Evolutionary conservation across 78 protist species (phyloP).

Genomic region (Protostelium mycophagum): DNA sequence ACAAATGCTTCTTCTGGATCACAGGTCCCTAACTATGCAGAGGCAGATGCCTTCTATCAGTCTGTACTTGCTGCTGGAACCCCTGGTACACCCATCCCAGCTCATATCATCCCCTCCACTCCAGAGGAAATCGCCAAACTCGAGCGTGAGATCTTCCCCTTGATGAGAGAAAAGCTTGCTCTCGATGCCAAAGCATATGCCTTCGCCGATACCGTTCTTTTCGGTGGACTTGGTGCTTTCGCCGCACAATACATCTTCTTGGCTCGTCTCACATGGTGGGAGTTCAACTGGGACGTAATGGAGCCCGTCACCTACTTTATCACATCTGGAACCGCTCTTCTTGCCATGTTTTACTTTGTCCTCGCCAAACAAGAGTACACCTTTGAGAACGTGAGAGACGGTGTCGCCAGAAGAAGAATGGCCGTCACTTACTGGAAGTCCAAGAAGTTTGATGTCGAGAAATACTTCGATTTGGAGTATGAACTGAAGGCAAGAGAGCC

Average conservation of each 20-base stretch:
- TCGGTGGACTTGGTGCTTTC: not conserved
- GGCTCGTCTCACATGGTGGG: conserved; percentile 11
- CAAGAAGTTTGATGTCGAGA: not conserved
- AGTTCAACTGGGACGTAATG: conserved; percentile 25
- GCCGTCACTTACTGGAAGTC: not conserved
- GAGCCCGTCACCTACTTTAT: conserved; percentile 62
- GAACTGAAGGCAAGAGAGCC: not conserved
- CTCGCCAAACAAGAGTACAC: conserved; percentile 52
- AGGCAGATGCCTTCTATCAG: not conserved
- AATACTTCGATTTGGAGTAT: not conserved
- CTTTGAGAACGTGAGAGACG: conserved; percentile 15
- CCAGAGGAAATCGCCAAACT: not conserved
- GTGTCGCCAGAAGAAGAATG: not conserved
- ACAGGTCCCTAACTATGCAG: too few species aligned
- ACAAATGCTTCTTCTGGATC: not conserved
- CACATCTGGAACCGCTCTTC: conserved; percentile 22
- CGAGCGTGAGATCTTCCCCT: not conserved
- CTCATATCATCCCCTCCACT: not conserved
- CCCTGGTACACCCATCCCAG: conserved; percentile 1
- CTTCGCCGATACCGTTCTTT: not conserved
- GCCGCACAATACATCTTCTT: not conserved
- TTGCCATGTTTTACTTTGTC: conserved; percentile 41
- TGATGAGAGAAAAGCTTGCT: not conserved
- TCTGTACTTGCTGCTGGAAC: not conserved
- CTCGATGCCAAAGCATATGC: not conserved